phyloP scores from a whole-genome alignment of 2,329 filamentous ascomycete species.

The Periconia sp. region DNA sequence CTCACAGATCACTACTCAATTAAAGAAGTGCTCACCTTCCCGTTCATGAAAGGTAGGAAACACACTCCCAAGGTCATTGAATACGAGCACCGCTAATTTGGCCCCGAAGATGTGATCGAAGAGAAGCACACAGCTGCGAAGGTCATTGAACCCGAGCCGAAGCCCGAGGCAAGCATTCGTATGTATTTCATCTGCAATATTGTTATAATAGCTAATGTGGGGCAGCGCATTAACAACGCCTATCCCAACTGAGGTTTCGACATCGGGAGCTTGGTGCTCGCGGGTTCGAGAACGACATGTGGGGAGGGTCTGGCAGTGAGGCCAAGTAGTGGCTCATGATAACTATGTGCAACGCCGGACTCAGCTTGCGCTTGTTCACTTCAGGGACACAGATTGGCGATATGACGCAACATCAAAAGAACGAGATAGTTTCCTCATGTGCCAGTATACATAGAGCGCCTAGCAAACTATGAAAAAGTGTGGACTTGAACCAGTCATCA shows the following conservation, averaged over 20 bases:
- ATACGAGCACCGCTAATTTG: background rate
- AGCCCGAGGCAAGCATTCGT: slow-evolving; percentile 66
- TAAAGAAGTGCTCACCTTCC: slow-evolving; percentile 95
- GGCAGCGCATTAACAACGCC: slow-evolving; percentile 4
- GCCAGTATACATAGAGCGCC: slow-evolving; percentile 1
- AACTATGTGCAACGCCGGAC: background rate
- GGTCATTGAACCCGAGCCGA: slow-evolving; percentile 64
- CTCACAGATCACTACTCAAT: slow-evolving; percentile 94
- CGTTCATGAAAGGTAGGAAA: slow-evolving; percentile 78
- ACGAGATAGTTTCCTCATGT: background rate
- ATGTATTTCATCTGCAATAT: slow-evolving; percentile 16
- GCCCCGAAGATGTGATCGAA: slow-evolving; percentile 54
- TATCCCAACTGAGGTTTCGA: too few species aligned
- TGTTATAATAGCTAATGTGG: slow-evolving; percentile 1
- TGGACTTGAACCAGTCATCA: background rate
- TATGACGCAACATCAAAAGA: slow-evolving; percentile 4
- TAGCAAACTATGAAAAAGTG: slow-evolving; percentile 2
- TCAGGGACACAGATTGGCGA: slow-evolving; percentile 1
- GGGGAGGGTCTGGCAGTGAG: background rate
- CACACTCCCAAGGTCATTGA: background rate
- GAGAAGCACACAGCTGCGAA: slow-evolving; percentile 63
- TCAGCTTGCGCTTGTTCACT: background rate
- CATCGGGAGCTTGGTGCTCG: too few species aligned
- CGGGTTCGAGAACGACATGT: too few species aligned
- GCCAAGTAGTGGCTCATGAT: too few species aligned